Percentiles rank a stretch among this genome's conserved stretches.
Evolutionary conservation across 225 moss, liverwort and hornwort genomes (phyloP).

Genomic region (Polytrichum formosum): DNA sequence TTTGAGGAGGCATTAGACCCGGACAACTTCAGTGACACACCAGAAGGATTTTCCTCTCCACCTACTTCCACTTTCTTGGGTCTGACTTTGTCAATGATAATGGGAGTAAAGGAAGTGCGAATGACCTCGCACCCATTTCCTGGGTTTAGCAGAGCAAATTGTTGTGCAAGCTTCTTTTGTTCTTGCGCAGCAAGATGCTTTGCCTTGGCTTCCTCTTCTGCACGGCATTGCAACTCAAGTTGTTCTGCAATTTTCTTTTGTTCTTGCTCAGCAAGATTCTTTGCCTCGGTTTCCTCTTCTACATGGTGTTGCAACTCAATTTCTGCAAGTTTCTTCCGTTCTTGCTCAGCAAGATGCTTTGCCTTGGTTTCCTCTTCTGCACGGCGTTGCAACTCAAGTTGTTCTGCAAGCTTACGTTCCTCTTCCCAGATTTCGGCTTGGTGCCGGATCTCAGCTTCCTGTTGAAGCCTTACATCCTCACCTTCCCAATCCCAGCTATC

Average conservation of each 20-base stretch:
- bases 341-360: conserved; percentile 36
- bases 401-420: conserved; percentile 43
- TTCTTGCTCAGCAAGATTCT: conserved; percentile 38
- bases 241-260: conserved; percentile 38
- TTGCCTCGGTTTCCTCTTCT: conserved; percentile 37
- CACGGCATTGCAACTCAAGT: conserved; percentile 33
- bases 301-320: conserved; percentile 32
- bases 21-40: conserved; percentile 13
- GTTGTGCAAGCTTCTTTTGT: conserved; percentile 8
- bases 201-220: conserved; percentile 39
- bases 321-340: conserved; percentile 20
- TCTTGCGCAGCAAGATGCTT: conserved; percentile 36
- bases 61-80: conserved; percentile 6
- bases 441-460: conserved; percentile 21
- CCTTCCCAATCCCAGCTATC: conserved; percentile 31
- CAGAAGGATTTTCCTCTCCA: conserved; percentile 2
- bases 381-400: conserved; percentile 38
- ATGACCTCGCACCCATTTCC: conserved; percentile 13
- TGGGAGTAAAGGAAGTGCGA: background rate
- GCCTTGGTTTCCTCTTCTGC: conserved; percentile 39
- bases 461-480: conserved; percentile 21
- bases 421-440: conserved; percentile 32
- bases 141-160: conserved; percentile 11
- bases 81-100: conserved; percentile 8
- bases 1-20: conserved; percentile 7